Evolutionary conservation across 768 basidiomycete genomes (phyloP), one percentile per base, ranked within the genome.

Genomic region (Kwoniella pini): DNA sequence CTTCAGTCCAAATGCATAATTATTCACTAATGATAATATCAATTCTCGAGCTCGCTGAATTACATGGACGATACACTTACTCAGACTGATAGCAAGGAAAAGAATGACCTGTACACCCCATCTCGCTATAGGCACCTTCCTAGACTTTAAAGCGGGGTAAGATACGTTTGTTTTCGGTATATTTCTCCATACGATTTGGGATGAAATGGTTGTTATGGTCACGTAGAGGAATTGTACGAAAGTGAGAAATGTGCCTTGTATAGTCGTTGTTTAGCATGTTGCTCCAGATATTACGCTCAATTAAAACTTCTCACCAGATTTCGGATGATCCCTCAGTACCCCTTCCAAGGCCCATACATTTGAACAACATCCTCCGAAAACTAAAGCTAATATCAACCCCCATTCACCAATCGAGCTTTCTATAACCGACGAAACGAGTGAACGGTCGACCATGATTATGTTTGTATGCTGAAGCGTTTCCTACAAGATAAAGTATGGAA

Each of bases 181-280:
- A 85, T n/a, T 22, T 39, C 22, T 59, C 82, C 84, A 19, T 67
- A 76, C 33, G 44, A 91, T 59, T 69, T 88, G 89, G 0, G 83
- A 81, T 1, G 88, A 86, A 7, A 90, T 77, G 10, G 84, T 85
- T 55, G 87, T 87, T 10, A 83, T 30, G 5, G 88, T 83, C 54
- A 91, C 87, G 79, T 90, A 91, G 33, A 86, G 68, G 84, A 90
- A 88, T 78, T 93, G 91, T 12, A 85, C 85, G 79, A 91, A 89
- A 3, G 90, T 91, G 44, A 93, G 83, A 30, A 89, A 87, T 10
- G 89, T 87, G 21, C 89, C 89, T 89, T 58, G 7, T 15, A 36
- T 15, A 36, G 33, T 36, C 33, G 15, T 36, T 15, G 15, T 36
- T 15, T 7, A 36, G 33, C 33, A 7, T 36, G 33, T 6, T n/a